Evolutionary conservation across 148 eudicot species (phyloP), one percentile per base, ranked within the genome.

Genomic region (Rheum nobile): DNA sequence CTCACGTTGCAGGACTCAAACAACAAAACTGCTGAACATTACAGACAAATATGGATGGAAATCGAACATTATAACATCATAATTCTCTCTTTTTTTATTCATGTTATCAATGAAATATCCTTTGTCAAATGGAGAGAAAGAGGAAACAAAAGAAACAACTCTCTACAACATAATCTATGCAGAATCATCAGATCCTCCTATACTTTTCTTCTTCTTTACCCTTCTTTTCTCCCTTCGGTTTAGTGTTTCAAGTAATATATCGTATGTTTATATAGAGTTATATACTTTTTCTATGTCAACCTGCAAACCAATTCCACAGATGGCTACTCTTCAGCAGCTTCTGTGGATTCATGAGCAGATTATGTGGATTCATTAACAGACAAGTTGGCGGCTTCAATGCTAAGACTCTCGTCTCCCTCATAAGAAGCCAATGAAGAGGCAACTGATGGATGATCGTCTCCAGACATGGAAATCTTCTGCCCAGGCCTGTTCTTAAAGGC

Each of bases 401-500:
- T 48, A 26, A 35, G 34, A 41, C 26, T 77, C 29, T 75, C 84
- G 34, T 74, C 76, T 29, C 79, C 80, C 65, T 68, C 77, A 29
- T 79, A 67, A 61, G 78, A 77, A 65, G 78, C 79, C 0, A 77
- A 59, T 13, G 85, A 75, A 8, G 89, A 77, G 47, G 80, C 78
- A 37, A 75, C 84, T 2, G 84, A 24, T 13, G 70, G 42, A 46
- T 70, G 78, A 28, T n/a, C 79, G 48, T 82, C 83, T 72, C 75
- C 72, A 14, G 67, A 28, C 2, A 11, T 4, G 12, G 72, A 26
- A 54, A 78, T 81, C 50, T 81, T 71, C 38, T 85, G 83, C 29
- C 76, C 86, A 35, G 84, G 77, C 79, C 82, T 87, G n/a, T 82
- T 79, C 74, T 83, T 86, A 54, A 93, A 84, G 84, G 96, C 89